Evolutionary conservation across 192 early-diverging fungal genomes (phyloP), one percentile per base, ranked within the genome.

Genomic region (Pilaira anomala): DNA sequence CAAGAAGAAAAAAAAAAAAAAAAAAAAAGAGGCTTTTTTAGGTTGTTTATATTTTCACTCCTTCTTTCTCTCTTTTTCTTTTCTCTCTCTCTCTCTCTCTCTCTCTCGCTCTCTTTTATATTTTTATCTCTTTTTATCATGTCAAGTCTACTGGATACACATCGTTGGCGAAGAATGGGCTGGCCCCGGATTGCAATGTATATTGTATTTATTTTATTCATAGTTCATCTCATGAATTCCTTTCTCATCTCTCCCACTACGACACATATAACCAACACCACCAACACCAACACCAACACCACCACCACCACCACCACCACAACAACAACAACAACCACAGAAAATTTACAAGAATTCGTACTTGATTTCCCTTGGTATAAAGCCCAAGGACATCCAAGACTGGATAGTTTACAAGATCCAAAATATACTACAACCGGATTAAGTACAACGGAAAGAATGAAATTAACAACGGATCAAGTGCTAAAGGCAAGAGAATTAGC

Each of bases 281-380:
- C n/a, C n/a, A n/a, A n/a, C n/a, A n/a, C n/a, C n/a, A n/a, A n/a
- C n/a, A n/a, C n/a, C n/a, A n/a, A n/a, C n/a, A n/a, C n/a, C n/a
- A n/a, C n/a, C n/a, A n/a, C n/a, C n/a, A n/a, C n/a, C n/a, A n/a
- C n/a, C n/a, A n/a, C n/a, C n/a, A 26, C 14, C 16, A 18, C 12
- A 30, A 55, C 53, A 55, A 55, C n/a, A 14, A 55, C 9, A n/a
- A n/a, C 18, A 25, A 25, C n/a, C 29, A 7, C 11, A 30, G 0
- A 28, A 1, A 36, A 21, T 18, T 33, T 1, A 16, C 12, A 7
- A 7, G 18, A 11, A 3, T 18, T 16, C 14, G 6, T 18, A 4
- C 55, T 49, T 16, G 60, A 62, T 4, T 39, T 62, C 39, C 60
- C 60, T 22, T 62, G 60, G 60, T 62, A 62, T 29, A 64, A 39